phyloP scores from a whole-genome alignment of 768 basidiomycete genomes.

The Tylopilus felleus region DNA sequence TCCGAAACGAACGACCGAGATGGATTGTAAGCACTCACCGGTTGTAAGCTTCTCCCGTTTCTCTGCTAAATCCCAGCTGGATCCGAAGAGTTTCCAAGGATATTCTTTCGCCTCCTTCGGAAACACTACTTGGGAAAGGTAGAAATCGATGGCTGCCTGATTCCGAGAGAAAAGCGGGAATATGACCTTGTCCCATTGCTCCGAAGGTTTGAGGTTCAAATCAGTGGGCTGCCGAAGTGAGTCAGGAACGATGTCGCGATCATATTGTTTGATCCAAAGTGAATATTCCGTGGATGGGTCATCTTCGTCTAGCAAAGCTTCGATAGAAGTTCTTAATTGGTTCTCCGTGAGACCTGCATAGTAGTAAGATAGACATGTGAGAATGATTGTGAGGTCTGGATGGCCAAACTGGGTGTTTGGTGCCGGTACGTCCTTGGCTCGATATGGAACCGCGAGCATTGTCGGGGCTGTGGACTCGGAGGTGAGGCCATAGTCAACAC shows the following conservation, averaged over 20 bases:
- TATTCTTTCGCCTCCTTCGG: too few species aligned
- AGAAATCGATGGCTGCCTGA: not conserved
- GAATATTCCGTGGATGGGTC: too few species aligned
- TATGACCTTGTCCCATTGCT: slow-evolving; percentile 2
- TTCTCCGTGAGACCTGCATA: not conserved
- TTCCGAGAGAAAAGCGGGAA: slow-evolving; percentile 3
- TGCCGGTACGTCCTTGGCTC: not conserved
- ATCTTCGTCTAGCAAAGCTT: slow-evolving; percentile 1
- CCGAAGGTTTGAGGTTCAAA: slow-evolving; percentile 5
- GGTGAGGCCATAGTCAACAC: not conserved
- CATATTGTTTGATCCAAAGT: not conserved
- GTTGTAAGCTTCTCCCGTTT: slow-evolving; percentile 21
- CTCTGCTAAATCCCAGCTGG: too few species aligned
- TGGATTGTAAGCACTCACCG: slow-evolving; percentile 28
- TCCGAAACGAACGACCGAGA: too few species aligned
- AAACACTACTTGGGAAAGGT: too few species aligned
- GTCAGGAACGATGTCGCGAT: not conserved
- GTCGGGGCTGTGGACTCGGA: too few species aligned
- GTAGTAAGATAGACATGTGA: too few species aligned
- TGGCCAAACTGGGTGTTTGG: too few species aligned
- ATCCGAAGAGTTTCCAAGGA: too few species aligned
- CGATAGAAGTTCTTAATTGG: not conserved
- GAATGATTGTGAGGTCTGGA: too few species aligned
- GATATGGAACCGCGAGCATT: slow-evolving; percentile 15
- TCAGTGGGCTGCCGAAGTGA: not conserved